These are phyloP conservation scores for Alternaria longipes DNA, from an alignment of 2,329 filamentous ascomycete genomes.

Conservation along the genomic window DNA sequence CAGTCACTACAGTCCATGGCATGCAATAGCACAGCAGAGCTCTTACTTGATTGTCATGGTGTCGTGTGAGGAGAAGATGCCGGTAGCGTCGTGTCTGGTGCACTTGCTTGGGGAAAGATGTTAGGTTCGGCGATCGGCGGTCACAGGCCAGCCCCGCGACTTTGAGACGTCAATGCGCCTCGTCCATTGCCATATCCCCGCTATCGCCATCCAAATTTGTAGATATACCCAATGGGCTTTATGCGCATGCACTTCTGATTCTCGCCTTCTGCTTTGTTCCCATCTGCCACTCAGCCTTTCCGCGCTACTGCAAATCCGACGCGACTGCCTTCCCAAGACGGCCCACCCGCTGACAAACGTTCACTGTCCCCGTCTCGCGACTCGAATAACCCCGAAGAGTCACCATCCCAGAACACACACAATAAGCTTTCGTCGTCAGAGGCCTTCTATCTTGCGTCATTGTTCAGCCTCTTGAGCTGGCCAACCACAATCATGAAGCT, in stretches of 20 bases:
- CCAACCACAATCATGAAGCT: conserved; percentile 71
- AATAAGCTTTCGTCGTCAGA: background rate
- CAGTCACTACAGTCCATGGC: background rate
- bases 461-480: background rate
- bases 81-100: conserved; percentile 14
- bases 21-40: background rate
- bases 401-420: background rate
- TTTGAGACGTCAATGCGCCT: conserved; percentile 35
- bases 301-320: conserved; percentile 5
- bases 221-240: background rate
- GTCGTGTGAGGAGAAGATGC: conserved; percentile 21
- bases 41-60: conserved; percentile 66
- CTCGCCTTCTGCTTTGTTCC: background rate
- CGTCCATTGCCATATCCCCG: conserved; percentile 12
- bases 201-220: background rate
- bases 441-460: background rate
- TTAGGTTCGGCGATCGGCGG: conserved; percentile 27
- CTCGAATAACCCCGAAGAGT: background rate
- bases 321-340: conserved; percentile 8
- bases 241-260: conserved; percentile 1
- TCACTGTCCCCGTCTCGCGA: conserved; percentile 3
- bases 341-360: conserved; percentile 36
- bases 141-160: conserved; percentile 33
- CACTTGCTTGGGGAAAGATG: conserved; percentile 15
- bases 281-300: background rate